These are phyloP conservation scores for Aspergillus pseudoglaucus DNA, from an alignment of 2,329 filamentous ascomycete species.

Conservation along the genomic window DNA sequence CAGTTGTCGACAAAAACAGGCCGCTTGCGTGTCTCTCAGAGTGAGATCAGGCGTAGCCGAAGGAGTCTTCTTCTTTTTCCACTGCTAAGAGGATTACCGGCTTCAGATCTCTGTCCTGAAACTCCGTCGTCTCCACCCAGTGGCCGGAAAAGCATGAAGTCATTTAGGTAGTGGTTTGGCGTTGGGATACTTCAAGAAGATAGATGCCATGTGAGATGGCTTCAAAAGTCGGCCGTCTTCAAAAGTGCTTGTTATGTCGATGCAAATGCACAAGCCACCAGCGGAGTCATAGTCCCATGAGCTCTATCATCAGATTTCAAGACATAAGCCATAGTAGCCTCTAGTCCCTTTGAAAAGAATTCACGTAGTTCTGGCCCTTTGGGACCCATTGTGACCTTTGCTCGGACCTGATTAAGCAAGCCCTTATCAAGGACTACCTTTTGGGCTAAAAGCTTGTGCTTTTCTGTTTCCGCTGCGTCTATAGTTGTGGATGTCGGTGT, in stretches of 20 bases:
- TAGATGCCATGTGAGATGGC: background rate
- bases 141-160: slow-evolving; percentile 9
- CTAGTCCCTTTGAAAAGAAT: too few relatives aligned
- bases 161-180: slow-evolving; percentile 4
- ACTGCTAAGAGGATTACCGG: slow-evolving; percentile 3
- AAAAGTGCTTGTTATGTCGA: background rate
- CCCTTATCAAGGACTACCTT: too few relatives aligned
- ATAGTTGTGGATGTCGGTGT: too few relatives aligned
- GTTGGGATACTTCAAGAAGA: slow-evolving; percentile 3
- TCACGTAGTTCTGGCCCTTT: too few relatives aligned
- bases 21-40: slow-evolving; percentile 5
- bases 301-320: slow-evolving; percentile 1
- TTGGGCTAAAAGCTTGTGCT: too few relatives aligned
- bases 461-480: too few relatives aligned
- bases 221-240: background rate
- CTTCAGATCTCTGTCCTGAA: background rate
- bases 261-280: slow-evolving; percentile 2
- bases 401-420: too few relatives aligned
- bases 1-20: slow-evolving; percentile 5
- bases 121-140: slow-evolving; percentile 7
- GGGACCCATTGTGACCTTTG: too few relatives aligned
- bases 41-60: slow-evolving; percentile 6
- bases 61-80: slow-evolving; percentile 4
- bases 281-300: slow-evolving; percentile 7
- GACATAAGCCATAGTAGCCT: background rate